Base-by-base conservation (phyloP, 228 moss, liverwort and hornwort genomes). In the Sphagnum fallax region DNA sequence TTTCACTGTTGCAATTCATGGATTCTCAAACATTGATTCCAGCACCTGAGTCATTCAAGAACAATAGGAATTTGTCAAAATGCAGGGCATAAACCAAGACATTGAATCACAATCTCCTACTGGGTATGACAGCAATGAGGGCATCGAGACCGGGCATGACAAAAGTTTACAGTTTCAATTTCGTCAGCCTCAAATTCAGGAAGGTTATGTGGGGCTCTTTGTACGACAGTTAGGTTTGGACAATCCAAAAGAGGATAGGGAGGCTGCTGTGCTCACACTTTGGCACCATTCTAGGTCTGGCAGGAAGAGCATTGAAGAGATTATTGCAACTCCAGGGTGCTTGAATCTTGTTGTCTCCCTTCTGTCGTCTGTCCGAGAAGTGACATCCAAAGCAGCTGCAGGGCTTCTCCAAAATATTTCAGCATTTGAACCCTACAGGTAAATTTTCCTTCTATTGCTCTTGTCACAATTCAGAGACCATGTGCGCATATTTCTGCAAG, bases 281-380 rank as follows among this genome's bases (percentile, higher is more conserved):
- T 89, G 95, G 88, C 83, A 85, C 71, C 92, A 95, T 70, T 90
- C 95, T 51, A 75, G 74, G 48, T 79, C 82, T 50, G 90, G 90
- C 62, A 76, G 77, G 70, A 79, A 84, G 50, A 81, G 67, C 73
- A 85, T 89, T 69, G 87, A 89, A 69, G 87, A 95, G 73, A 89
- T 95, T 75, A 64, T 95, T 50, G 78, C 75, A 66, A 92, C 84
- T 52, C 90, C 89, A 8, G 95, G 95, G 51, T 95, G 90, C 73
- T 85, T 95, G 71, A 95, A 87, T 75, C 85, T 95, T 52, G 80
- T 95, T 50, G 92, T 95, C 65, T 83, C 84, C 57, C 89, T 95
- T 62, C 79, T 95, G 18, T 89, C 89, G 50, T 95, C 89, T 47
- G 82, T 80, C 14, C 84, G 90, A 66, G 75, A 73, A 68, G 73